phyloP scores from a whole-genome alignment of 192 early-diverging fungal genomes.

The Entophlyctis helioformis region DNA sequence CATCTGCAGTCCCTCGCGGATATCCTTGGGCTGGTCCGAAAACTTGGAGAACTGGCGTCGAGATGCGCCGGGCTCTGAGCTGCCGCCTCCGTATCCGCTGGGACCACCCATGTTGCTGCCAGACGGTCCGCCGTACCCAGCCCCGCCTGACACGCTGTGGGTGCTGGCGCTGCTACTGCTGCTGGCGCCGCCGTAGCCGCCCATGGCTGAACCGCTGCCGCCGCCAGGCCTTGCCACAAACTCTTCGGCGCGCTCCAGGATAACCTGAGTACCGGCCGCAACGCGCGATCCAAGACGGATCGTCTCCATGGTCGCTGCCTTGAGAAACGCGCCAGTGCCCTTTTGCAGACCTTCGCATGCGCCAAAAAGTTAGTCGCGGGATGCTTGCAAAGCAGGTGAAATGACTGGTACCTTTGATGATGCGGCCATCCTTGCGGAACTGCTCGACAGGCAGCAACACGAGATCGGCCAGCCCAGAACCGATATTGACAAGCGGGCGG shows the following conservation, averaged over 20 bases:
- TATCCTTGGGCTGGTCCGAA: conserved; percentile 71
- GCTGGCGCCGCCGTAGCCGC: not conserved
- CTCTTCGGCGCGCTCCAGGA: conserved; percentile 83
- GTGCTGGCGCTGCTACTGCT: too few relatives aligned
- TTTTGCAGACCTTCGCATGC: conserved; percentile 52
- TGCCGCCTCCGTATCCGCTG: too few relatives aligned
- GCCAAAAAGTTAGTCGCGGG: not conserved
- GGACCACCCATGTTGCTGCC: conserved; percentile 1
- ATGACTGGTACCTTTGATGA: conserved; percentile 74
- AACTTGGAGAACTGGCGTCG: conserved; percentile 53
- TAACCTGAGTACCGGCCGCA: conserved; percentile 77
- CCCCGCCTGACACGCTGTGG: too few relatives aligned
- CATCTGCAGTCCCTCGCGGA: conserved; percentile 72
- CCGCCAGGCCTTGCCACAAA: too few relatives aligned
- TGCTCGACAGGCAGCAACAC: conserved; percentile 87
- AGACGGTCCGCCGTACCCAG: not conserved
- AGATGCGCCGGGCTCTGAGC: too few relatives aligned
- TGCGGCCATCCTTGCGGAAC: conserved; percentile 81
- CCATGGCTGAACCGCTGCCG: too few relatives aligned
- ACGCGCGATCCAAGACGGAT: conserved; percentile 77
- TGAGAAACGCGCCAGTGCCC: conserved; percentile 81
- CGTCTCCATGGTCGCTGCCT: conserved; percentile 81
- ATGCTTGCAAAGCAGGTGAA: too few relatives aligned
- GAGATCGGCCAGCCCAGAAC: conserved; percentile 82
- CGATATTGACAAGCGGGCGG: conserved; percentile 78